phyloP scores from a whole-genome alignment of 148 eudicot genomes.

The Arctostaphylos glauca region DNA sequence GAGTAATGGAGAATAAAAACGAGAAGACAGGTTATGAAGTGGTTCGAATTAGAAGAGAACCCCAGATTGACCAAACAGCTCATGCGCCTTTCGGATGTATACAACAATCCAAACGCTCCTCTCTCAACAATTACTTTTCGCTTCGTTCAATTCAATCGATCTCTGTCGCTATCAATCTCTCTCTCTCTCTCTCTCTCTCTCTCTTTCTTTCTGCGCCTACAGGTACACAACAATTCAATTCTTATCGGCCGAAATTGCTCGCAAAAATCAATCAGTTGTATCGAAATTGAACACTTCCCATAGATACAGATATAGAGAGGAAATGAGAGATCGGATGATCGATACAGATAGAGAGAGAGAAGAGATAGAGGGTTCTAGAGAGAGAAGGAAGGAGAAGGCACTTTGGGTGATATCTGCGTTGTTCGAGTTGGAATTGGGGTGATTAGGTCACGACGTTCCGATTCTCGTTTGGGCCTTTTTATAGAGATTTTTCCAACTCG shows the following conservation, averaged over 20 bases:
- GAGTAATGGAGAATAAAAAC: constrained; percentile 52
- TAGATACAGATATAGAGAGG: background rate
- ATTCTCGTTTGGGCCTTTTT: background rate
- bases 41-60: constrained; percentile 61
- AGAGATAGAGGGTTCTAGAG: background rate
- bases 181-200: background rate
- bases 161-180: background rate
- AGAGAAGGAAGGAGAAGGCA: background rate
- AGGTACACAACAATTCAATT: background rate
- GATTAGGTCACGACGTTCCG: background rate
- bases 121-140: background rate
- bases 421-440: background rate
- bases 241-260: background rate
- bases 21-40: constrained; percentile 67
- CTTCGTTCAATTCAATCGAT: background rate
- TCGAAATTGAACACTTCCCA: background rate
- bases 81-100: constrained; percentile 56
- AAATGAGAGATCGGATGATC: background rate
- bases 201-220: background rate
- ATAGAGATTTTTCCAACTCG: background rate
- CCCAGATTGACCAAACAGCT: constrained; percentile 70
- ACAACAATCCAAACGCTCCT: background rate
- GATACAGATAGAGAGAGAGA: background rate
- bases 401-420: background rate
- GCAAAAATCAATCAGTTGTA: background rate